Base-by-base conservation (phyloP, 352 stramenopile genomes). In the Phytophthora fragariae region DNA sequence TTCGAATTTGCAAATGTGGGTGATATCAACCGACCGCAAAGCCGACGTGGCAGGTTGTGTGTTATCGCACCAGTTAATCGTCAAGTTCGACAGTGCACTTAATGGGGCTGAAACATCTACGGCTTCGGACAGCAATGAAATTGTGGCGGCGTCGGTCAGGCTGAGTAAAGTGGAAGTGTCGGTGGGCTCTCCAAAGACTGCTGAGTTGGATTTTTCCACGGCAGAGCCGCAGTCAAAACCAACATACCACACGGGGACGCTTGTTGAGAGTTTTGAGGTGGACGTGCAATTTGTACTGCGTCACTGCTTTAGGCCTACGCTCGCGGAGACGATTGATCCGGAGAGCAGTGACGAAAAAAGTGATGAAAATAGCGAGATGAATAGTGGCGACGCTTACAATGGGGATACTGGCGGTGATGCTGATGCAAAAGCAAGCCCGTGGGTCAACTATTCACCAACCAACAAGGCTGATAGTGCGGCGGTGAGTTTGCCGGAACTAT, bases 11-110 rank as follows among this genome's bases (percentile, higher is more conserved):
- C 73, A 93, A 56, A 21, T 93, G 49, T 94, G 88, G 88, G 47
- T 94, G 12, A 57, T 94, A 11, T 89, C 88, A 29, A 92, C 76
- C 0, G 88, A 94, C 57, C 77, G 77, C 11, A 89, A 85, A 59
- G 61, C 73, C 3, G 86, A 94, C 10, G 79, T 79, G 14, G 69
- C 81, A 41, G 88, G 84, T 44, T 77, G 90, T 31, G 79, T 88
- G 60, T 41, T 94, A 9, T 91, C 82, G 5, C 76, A 63, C 27
- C 47, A 80, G 46, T 49, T 83, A n/a, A 19, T 64, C 37, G 69
- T 57, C 7, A 78, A 66, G 27, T 75, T 80, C 66, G 54, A 83
- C 41, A 79, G 76, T 44, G 47, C 37, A 41, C 62, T 67, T 49
- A n/a, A 55, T 50, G 39, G n/a, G 55, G 29, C 14, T 58, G 39